Evolutionary conservation across 2,329 filamentous ascomycete genomes (phyloP).

Genomic region (Amphichorda felina): DNA sequence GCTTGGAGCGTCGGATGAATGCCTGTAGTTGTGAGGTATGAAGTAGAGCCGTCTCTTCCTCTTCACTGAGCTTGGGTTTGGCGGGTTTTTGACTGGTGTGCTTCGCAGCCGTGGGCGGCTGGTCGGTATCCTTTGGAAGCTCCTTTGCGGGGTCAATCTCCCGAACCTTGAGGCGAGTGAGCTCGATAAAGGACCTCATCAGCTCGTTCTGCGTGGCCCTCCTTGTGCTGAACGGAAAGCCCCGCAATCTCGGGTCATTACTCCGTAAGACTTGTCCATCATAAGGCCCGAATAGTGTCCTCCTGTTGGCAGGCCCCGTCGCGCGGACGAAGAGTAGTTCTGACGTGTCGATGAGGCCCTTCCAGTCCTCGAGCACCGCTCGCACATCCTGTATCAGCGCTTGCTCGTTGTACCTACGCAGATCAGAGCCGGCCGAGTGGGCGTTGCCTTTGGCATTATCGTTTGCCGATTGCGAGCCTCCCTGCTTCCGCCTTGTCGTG

Average conservation of each 20-base stretch:
- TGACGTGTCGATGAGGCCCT: constrained; percentile 67
- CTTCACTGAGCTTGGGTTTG: constrained; percentile 60
- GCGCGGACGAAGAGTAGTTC: constrained; percentile 84
- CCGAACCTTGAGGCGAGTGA: constrained; percentile 79
- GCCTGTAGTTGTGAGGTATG: constrained; percentile 86
- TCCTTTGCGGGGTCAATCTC: constrained; percentile 59
- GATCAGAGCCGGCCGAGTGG: constrained; percentile 80
- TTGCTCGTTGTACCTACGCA: constrained; percentile 89
- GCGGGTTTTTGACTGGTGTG: constrained; percentile 33
- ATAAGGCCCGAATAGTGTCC: constrained; percentile 83
- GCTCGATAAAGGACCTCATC: constrained; percentile 86
- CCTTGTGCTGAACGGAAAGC: constrained; percentile 87
- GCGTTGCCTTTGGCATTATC: constrained; percentile 90
- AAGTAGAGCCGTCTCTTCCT: constrained; percentile 69
- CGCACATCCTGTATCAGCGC: constrained; percentile 84
- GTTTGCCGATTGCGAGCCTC: constrained; percentile 87
- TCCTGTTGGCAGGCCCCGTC: constrained; percentile 73
- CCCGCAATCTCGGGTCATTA: constrained; percentile 69
- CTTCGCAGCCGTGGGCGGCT: constrained; percentile 19
- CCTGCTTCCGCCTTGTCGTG: constrained; percentile 90
- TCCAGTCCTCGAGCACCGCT: constrained; percentile 73
- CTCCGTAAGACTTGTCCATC: constrained; percentile 73
- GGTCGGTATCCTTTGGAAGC: constrained; percentile 25
- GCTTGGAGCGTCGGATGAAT: constrained; percentile 78
- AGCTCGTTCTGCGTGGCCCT: constrained; percentile 89